phyloP scores from a whole-genome alignment of 2,329 filamentous ascomycete species.

The Tolypocladium amazonense region DNA sequence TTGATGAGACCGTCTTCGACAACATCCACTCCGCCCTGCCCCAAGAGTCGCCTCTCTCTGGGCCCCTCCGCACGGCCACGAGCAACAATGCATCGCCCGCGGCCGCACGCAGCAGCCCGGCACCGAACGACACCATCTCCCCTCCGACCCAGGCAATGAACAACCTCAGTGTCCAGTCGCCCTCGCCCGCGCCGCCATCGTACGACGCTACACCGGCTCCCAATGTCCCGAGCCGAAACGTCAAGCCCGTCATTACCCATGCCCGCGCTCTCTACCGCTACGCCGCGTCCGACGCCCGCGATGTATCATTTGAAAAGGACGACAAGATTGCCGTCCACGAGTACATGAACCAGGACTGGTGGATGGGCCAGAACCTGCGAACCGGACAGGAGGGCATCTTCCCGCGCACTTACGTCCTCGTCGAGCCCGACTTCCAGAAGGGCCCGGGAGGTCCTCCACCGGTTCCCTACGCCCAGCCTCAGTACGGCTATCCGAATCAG shows the following conservation, averaged over 20 bases:
- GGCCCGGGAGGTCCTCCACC: slow-evolving; percentile 10
- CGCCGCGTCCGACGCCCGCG: slow-evolving; percentile 65
- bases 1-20: slow-evolving; percentile 65
- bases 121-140: slow-evolving; percentile 10
- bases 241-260: slow-evolving; percentile 54
- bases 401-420: slow-evolving; percentile 78
- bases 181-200: slow-evolving; percentile 34
- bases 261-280: slow-evolving; percentile 81
- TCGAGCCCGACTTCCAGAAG: slow-evolving; percentile 50
- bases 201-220: slow-evolving; percentile 38
- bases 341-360: slow-evolving; percentile 97
- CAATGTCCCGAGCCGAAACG: slow-evolving; percentile 28
- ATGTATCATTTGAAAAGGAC: slow-evolving; percentile 70
- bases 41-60: slow-evolving; percentile 50
- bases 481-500: slow-evolving; percentile 29
- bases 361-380: slow-evolving; percentile 77
- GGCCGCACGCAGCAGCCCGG: slow-evolving; percentile 19
- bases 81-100: slow-evolving; percentile 19
- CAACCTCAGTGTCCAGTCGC: slow-evolving; percentile 25
- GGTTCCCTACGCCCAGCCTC: slow-evolving; percentile 20
- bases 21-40: slow-evolving; percentile 67
- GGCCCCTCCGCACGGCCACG: slow-evolving; percentile 31
- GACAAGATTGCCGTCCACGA: slow-evolving; percentile 74
- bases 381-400: slow-evolving; percentile 87
- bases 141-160: slow-evolving; percentile 29